Evolutionary conservation across 1,284 basidiomycete genomes (phyloP).

Genomic region (Leccinum subspadiceum): DNA sequence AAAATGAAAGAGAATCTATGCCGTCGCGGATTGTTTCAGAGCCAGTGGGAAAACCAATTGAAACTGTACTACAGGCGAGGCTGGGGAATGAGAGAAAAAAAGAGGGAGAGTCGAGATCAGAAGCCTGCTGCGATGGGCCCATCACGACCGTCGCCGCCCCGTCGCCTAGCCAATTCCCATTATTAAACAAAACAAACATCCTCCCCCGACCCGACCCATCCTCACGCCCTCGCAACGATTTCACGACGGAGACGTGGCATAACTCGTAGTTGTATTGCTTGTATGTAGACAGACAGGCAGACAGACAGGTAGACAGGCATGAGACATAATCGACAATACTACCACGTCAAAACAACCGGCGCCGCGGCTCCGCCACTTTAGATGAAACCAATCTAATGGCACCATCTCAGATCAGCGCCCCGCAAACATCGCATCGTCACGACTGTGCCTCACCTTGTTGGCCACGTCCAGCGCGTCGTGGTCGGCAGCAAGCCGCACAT

Average conservation of each 20-base stretch:
- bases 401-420: slow-evolving; percentile 5
- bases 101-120: too few species aligned
- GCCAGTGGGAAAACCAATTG: background rate
- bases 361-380: slow-evolving; percentile 24
- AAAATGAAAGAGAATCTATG: background rate
- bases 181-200: too few species aligned
- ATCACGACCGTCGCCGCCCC: too few species aligned
- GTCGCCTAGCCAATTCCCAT: too few species aligned
- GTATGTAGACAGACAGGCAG: background rate
- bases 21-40: background rate
- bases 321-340: background rate
- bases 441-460: slow-evolving; percentile 76
- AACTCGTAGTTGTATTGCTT: background rate
- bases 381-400: slow-evolving; percentile 75
- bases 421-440: too few species aligned
- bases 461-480: slow-evolving; percentile 98
- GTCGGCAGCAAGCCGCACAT: slow-evolving; percentile 92
- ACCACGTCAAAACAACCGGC: background rate
- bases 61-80: background rate
- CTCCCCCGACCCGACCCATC: too few species aligned
- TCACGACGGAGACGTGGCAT: background rate
- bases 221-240: background rate
- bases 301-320: background rate
- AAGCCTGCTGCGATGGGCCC: too few species aligned
- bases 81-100: too few species aligned